phyloP scores from a whole-genome alignment of 2,329 filamentous ascomycete species.

The Neoscytalidium dimidiatum region DNA sequence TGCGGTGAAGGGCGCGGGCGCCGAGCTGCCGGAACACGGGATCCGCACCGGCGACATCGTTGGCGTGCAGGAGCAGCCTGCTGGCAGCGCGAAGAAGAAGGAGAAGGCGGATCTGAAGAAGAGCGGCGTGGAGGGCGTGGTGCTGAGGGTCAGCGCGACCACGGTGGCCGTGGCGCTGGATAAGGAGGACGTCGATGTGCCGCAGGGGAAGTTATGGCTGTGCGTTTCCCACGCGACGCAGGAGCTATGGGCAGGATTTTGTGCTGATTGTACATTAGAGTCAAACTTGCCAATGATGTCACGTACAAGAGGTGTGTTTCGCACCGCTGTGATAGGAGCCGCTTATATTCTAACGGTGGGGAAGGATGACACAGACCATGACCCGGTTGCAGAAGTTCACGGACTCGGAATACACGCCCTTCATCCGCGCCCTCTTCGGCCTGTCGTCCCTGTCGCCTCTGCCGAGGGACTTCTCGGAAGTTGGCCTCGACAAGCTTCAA shows the following conservation, averaged over 20 bases:
- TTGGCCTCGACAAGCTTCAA: conserved; percentile 47
- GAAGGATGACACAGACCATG: conserved; percentile 66
- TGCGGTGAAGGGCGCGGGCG: conserved; percentile 58
- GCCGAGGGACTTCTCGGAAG: conserved; percentile 45
- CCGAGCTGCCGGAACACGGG: conserved; percentile 72
- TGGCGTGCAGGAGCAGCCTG: conserved; percentile 71
- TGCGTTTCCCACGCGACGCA: conserved; percentile 42
- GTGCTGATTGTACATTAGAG: conserved; percentile 48
- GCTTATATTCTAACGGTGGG: conserved; percentile 14
- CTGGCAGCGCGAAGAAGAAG: conserved; percentile 68
- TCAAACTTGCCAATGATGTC: conserved; percentile 68
- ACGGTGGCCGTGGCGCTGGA: conserved; percentile 69
- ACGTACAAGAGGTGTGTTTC: conserved; percentile 59
- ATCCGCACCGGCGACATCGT: conserved; percentile 78
- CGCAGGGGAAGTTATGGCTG: conserved; percentile 63
- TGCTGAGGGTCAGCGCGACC: conserved; percentile 63
- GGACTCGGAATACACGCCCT: conserved; percentile 57
- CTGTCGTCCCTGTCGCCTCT: conserved; percentile 56
- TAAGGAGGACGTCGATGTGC: conserved; percentile 59
- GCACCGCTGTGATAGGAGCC: neutral
- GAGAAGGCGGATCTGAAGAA: conserved; percentile 71
- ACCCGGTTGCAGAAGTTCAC: conserved; percentile 57
- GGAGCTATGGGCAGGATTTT: neutral
- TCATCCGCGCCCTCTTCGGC: conserved; percentile 64
- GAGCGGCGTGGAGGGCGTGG: conserved; percentile 69